Base-by-base conservation (phyloP, 2,329 filamentous ascomycete genomes). In the Pseudopithomyces chartarum region DNA sequence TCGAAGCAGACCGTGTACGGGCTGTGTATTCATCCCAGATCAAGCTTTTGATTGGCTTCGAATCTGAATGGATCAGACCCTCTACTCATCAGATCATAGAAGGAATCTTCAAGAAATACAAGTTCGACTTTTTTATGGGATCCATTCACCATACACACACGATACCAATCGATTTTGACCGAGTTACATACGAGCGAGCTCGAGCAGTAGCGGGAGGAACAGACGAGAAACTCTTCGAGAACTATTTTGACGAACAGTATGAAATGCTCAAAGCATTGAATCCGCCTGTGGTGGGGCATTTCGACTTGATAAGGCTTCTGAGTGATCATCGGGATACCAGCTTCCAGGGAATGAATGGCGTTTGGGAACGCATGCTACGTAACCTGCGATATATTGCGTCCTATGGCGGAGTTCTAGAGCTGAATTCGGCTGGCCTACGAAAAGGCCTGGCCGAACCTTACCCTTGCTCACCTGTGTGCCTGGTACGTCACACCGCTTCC, bases 381-480 rank as follows among this genome's bases (percentile, higher is more conserved):
- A 98, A 98, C 73, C 78, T 99, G 66, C 78, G 83, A 57, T 84
- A 87, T 58, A 83, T 94, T 34, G 85, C 82, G 19, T 81, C 80
- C 38, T 94, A 96, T 72, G 91, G 89, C 13, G 94, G 91, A 0
- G 84, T 95, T 76, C 73, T 99, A 58, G 95, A 99, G 83, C 84
- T 96, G 69, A 99, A 99, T 76, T 92, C 90, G 48, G 88, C 90
- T 38, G 92, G 87, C 19, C 74, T 98, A 76, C 84, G 95, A 62
- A 99, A 99, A 80, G 95, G 94, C 5, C 85, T 98, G 76, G 84
- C 81, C 19, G 92, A 98, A 80, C 92, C 94, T 44, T 99, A 99
- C 81, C 95, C 95, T 0, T 87, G 87, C 60, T 83, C 85, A 52
- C 82, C 86, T 66, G 89, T 99, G 69, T 92, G 92, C 66, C 83